These are phyloP conservation scores for Hypoxylon lienhwacheense DNA, from an alignment of 495 filamentous ascomycete genomes.

Conservation along the genomic window DNA sequence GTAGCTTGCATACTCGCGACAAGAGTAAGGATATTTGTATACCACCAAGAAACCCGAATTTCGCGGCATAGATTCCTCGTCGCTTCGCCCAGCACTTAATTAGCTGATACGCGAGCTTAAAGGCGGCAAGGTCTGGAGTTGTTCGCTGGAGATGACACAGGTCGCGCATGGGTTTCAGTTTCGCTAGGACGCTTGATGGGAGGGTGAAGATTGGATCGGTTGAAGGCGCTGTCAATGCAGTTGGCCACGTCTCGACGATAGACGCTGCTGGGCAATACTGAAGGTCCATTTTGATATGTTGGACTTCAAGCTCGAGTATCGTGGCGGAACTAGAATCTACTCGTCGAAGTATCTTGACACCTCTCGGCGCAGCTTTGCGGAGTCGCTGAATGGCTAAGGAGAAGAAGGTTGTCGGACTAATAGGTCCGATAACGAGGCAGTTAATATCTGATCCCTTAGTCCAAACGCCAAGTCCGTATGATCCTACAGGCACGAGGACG, in stretches of 20 bases:
- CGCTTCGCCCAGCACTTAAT: conserved; percentile 58
- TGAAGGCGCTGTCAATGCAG: conserved; percentile 37
- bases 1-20: conserved; percentile 53
- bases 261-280: conserved; percentile 60
- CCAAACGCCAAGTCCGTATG: conserved; percentile 61
- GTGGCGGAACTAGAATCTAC: conserved; percentile 55
- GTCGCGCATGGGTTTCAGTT: conserved; percentile 60
- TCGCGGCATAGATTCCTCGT: conserved; percentile 59
- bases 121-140: conserved; percentile 53
- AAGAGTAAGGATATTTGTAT: conserved; percentile 62
- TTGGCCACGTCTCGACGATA: conserved; percentile 49
- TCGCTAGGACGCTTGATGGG: conserved; percentile 49
- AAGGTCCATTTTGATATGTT: conserved; percentile 55
- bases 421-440: conserved; percentile 59
- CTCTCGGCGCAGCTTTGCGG: conserved; percentile 44
- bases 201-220: conserved; percentile 53
- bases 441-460: conserved; percentile 59
- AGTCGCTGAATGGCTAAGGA: conserved; percentile 53
- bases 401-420: conserved; percentile 59
- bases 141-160: conserved; percentile 55
- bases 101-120: conserved; percentile 54
- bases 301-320: conserved; percentile 58
- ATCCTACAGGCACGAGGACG: conserved; percentile 59
- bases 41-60: conserved; percentile 60
- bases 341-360: conserved; percentile 53